phyloP scores from a whole-genome alignment of 2,329 filamentous ascomycete species.

The Leptographium flavum region DNA sequence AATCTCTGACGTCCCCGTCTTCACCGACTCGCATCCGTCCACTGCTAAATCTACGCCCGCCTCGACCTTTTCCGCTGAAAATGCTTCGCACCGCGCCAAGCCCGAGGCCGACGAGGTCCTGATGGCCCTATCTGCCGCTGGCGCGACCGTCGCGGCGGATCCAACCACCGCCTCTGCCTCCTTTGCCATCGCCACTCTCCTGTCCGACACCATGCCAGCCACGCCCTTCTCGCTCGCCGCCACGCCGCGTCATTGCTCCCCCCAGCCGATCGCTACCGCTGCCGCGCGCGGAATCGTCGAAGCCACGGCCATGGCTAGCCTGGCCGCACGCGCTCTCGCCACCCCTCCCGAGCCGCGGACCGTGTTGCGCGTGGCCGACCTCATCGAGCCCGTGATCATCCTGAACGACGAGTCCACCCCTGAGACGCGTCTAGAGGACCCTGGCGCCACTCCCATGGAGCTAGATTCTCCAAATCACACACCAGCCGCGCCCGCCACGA shows the following conservation, averaged over 20 bases:
- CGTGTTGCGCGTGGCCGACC: neutral
- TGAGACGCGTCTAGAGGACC: neutral
- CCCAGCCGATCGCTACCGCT: neutral
- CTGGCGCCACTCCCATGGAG: neutral
- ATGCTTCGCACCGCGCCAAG: constrained; percentile 2
- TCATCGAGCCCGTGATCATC: neutral
- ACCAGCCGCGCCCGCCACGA: neutral
- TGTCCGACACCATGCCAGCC: constrained; percentile 3
- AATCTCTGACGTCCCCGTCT: constrained; percentile 7
- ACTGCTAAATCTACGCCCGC: constrained; percentile 5
- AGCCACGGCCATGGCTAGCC: neutral
- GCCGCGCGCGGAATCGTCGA: neutral
- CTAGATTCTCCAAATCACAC: neutral
- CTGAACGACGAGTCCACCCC: neutral
- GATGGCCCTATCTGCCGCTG: constrained; percentile 1
- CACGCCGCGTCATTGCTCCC: neutral
- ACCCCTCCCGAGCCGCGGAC: neutral
- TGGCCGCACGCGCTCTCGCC: neutral
- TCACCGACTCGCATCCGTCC: constrained; percentile 4
- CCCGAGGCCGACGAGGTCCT: constrained; percentile 2
- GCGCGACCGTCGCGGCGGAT: constrained; percentile 4
- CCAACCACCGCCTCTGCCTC: too few species aligned
- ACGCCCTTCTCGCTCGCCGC: neutral
- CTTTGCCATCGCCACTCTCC: neutral
- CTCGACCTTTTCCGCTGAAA: constrained; percentile 5